Percentiles rank a stretch among this genome's conserved stretches.
Conservation (phyloP, 2,329 filamentous ascomycete species). For the Verruconis gallopava region DNA sequence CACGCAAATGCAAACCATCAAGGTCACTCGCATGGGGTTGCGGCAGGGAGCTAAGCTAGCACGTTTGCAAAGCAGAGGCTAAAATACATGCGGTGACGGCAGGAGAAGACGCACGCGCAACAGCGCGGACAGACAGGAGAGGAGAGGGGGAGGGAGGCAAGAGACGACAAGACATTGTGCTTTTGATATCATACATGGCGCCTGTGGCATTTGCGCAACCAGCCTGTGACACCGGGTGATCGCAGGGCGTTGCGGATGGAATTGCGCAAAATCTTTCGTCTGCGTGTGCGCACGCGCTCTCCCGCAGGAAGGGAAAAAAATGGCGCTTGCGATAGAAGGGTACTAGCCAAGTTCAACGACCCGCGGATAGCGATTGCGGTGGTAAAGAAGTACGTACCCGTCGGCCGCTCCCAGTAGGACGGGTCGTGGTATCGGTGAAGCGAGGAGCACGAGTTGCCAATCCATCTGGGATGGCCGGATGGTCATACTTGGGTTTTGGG, state of each 20-base stretch:
- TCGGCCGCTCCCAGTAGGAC: neutral
- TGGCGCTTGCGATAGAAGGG: neutral
- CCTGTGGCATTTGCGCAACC: neutral
- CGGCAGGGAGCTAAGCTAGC: too few relatives aligned
- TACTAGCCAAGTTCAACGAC: neutral
- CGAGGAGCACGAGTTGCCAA: neutral
- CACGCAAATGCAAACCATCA: too few relatives aligned
- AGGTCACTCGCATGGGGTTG: too few relatives aligned
- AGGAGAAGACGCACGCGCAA: too few relatives aligned
- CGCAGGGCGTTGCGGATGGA: too few relatives aligned
- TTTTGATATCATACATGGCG: slow-evolving; percentile 1
- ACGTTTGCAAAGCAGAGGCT: too few relatives aligned
- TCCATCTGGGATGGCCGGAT: neutral
- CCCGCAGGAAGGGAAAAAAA: neutral
- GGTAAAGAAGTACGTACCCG: neutral
- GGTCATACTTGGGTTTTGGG: neutral
- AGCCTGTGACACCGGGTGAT: neutral
- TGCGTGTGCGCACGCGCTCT: neutral
- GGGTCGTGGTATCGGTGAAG: neutral
- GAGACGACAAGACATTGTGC: too few relatives aligned
- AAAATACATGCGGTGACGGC: too few relatives aligned
- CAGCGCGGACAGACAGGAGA: too few relatives aligned
- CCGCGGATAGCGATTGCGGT: neutral
- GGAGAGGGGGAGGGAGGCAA: too few relatives aligned
- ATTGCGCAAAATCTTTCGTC: too few relatives aligned